These are phyloP conservation scores for Eucalyptus marginata DNA, from an alignment of 345 rosid species.

Conservation along the genomic window DNA sequence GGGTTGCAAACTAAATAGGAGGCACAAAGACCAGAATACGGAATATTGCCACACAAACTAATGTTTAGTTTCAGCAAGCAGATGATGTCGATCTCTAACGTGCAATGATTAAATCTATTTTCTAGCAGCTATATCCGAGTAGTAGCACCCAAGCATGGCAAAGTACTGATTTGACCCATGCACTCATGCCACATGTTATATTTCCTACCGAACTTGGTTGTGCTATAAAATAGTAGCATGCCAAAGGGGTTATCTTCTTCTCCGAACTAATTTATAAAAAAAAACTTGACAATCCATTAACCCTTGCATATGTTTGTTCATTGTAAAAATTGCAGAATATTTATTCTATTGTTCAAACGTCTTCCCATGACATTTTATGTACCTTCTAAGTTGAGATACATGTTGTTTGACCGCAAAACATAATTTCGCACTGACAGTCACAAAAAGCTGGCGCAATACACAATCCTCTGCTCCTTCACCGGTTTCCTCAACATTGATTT, in stretches of 20 bases:
- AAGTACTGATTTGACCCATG: background rate
- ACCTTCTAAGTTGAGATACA: slow-evolving; percentile 33
- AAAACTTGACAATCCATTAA: background rate
- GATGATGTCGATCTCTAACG: background rate
- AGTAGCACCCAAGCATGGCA: background rate
- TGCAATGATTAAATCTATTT: background rate
- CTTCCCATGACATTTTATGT: background rate
- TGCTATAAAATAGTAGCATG: background rate
- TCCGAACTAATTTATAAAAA: background rate
- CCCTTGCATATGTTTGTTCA: background rate
- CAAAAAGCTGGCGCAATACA: slow-evolving; percentile 35
- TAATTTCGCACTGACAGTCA: slow-evolving; percentile 35
- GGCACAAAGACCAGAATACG: background rate
- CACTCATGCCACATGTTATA: background rate
- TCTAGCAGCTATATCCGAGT: background rate
- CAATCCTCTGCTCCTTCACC: background rate
- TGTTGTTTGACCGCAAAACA: slow-evolving; percentile 36
- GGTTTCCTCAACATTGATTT: background rate
- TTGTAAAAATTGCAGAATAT: background rate
- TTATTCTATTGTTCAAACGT: background rate
- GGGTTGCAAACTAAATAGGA: background rate
- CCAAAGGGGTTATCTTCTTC: background rate
- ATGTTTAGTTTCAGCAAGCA: background rate
- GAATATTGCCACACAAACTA: background rate
- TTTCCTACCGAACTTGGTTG: background rate